Conservation (phyloP, 805 yeast genomes). For the Wickerhamomyces mucosus region DNA sequence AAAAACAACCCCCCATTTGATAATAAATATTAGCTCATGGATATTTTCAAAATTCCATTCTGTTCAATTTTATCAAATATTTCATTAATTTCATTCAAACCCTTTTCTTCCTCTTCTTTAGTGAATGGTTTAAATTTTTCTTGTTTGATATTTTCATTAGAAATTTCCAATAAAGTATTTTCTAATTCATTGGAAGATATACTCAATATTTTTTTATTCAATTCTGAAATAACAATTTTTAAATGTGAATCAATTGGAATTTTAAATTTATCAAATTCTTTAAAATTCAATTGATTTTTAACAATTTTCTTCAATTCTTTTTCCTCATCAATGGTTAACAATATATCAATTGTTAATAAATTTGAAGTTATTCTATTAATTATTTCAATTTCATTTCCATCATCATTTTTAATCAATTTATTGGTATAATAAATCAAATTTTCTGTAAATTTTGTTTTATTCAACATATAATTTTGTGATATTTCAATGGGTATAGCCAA, state of each 20-base stretch:
- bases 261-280: conserved; percentile 4
- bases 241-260: conserved; percentile 12
- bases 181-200: background rate
- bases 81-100: conserved; percentile 17
- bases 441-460: conserved; percentile 13
- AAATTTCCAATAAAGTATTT: background rate
- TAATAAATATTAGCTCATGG: conserved; percentile 17
- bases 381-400: background rate
- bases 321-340: conserved; percentile 25
- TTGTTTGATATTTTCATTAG: background rate
- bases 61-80: conserved; percentile 17
- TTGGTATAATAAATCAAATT: conserved; percentile 15
- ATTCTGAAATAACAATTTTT: conserved; percentile 3
- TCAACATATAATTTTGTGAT: conserved; percentile 20
- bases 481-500: conserved; percentile 15
- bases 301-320: conserved; percentile 11
- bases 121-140: conserved; percentile 10
- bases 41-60: conserved; percentile 19
- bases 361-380: conserved; percentile 3
- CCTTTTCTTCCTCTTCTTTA: conserved; percentile 19
- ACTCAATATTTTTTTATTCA: conserved; percentile 3
- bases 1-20: no score
- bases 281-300: conserved; percentile 7
- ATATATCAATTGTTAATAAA: conserved; percentile 10
- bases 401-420: conserved; percentile 1